A percentile compares a stretch with the other conserved stretches of the same genome.
These are phyloP conservation scores for Arthrobotrys pseudoclavata DNA, from an alignment of 2,329 filamentous ascomycete genomes.

Conservation along the genomic window DNA sequence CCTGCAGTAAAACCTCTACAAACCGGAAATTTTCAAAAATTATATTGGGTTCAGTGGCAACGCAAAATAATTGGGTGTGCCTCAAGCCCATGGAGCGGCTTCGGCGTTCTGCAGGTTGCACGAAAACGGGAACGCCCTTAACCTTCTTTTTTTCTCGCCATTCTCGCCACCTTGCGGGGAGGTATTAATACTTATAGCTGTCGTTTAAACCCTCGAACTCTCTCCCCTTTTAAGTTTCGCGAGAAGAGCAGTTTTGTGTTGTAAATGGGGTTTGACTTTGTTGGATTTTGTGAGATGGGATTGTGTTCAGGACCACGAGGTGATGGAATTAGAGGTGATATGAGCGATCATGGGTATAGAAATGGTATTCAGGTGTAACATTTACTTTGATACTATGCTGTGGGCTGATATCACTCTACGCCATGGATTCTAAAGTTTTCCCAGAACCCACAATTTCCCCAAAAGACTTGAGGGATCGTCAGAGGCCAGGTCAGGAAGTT, in stretches of 20 bases:
- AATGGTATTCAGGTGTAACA: neutral
- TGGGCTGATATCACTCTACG: neutral
- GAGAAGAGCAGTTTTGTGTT: constrained; percentile 24
- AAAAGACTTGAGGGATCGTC: neutral
- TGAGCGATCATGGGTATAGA: constrained; percentile 5
- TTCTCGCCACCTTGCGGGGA: constrained; percentile 24
- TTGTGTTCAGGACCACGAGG: constrained; percentile 10
- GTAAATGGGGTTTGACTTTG: constrained; percentile 29
- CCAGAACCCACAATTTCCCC: neutral
- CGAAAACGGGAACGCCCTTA: constrained; percentile 43
- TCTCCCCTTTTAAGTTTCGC: constrained; percentile 1
- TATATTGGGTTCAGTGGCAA: constrained; percentile 38
- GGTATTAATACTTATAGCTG: constrained; percentile 12
- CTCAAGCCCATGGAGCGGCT: constrained; percentile 8
- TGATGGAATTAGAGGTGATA: constrained; percentile 39
- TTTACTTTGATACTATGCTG: neutral
- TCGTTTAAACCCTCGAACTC: constrained; percentile 28
- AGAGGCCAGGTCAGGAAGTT: neutral
- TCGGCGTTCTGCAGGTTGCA: constrained; percentile 27
- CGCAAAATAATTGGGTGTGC: neutral
- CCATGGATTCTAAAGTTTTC: constrained; percentile 1
- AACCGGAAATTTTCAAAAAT: neutral
- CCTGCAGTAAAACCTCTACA: neutral
- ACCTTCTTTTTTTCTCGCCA: constrained; percentile 29
- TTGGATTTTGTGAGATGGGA: constrained; percentile 35